phyloP scores from a whole-genome alignment of 225 moss, liverwort and hornwort species.

The Lunularia cruciata region DNA sequence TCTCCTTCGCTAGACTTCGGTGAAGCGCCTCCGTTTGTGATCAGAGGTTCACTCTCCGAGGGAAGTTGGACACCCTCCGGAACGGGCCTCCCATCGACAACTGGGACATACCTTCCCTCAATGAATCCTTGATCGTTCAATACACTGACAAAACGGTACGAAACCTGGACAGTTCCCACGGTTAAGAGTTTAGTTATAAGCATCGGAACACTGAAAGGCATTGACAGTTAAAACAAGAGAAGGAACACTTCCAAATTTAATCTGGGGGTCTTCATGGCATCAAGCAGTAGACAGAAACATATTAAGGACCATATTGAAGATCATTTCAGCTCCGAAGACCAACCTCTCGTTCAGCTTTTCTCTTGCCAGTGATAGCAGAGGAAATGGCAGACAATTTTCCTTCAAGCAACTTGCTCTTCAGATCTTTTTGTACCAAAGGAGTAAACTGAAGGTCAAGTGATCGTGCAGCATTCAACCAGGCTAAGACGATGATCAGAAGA shows the following conservation, averaged over 20 bases:
- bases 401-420: conserved; percentile 93
- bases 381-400: conserved; percentile 93
- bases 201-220: too few relatives aligned
- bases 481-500: conserved; percentile 79
- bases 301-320: too few relatives aligned
- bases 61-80: conserved; percentile 9
- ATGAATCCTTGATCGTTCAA: conserved; percentile 98
- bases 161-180: conserved; percentile 49
- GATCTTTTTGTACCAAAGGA: conserved; percentile 94
- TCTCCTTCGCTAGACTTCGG: conserved; percentile 32
- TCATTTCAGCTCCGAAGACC: too few relatives aligned
- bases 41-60: conserved; percentile 5
- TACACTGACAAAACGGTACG: conserved; percentile 96
- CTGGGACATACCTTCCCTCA: conserved; percentile 88
- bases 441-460: conserved; percentile 93
- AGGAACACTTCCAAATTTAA: too few relatives aligned
- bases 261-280: too few relatives aligned
- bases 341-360: conserved; percentile 72
- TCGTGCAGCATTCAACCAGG: conserved; percentile 94
- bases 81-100: conserved; percentile 52
- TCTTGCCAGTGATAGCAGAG: conserved; percentile 67
- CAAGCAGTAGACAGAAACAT: too few relatives aligned
- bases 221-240: too few relatives aligned
- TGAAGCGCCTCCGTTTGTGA: conserved; percentile 65
- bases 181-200: too few relatives aligned